Conservation (phyloP, 179 eudicot genomes). For the Silene noctiflora region DNA sequence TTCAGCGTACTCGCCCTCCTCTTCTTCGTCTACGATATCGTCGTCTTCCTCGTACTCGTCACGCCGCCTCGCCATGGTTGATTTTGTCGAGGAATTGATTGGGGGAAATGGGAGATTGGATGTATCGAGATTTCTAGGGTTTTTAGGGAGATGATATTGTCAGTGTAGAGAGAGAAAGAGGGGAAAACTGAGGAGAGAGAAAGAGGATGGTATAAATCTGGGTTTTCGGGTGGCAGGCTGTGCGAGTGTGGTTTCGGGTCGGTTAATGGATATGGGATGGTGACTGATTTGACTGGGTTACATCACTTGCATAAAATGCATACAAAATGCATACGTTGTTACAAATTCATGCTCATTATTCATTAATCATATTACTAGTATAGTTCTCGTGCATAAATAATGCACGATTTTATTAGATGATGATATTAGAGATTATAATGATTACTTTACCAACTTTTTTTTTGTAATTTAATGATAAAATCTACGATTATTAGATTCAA, state of each 20-base stretch:
- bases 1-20: conserved; percentile 47
- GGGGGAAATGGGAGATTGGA: conserved; percentile 12
- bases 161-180: conserved; percentile 5
- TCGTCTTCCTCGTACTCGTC: conserved; percentile 52
- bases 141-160: conserved; percentile 12
- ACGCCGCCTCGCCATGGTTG: conserved; percentile 39
- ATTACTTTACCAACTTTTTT: no score
- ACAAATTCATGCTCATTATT: no score
- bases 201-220: conserved; percentile 15
- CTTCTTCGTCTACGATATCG: conserved; percentile 43
- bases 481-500: no score
- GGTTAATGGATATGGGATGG: background rate
- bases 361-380: no score
- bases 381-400: no score
- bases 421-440: no score
- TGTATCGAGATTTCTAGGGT: conserved; percentile 28
- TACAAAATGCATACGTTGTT: no score
- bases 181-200: background rate
- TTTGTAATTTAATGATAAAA: no score
- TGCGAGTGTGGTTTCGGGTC: background rate
- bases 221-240: background rate
- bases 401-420: no score
- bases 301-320: no score
- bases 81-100: background rate
- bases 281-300: background rate